Evolutionary conservation across 2,329 filamentous ascomycete species (phyloP).

Genomic region (Domatiomyces catenatus): DNA sequence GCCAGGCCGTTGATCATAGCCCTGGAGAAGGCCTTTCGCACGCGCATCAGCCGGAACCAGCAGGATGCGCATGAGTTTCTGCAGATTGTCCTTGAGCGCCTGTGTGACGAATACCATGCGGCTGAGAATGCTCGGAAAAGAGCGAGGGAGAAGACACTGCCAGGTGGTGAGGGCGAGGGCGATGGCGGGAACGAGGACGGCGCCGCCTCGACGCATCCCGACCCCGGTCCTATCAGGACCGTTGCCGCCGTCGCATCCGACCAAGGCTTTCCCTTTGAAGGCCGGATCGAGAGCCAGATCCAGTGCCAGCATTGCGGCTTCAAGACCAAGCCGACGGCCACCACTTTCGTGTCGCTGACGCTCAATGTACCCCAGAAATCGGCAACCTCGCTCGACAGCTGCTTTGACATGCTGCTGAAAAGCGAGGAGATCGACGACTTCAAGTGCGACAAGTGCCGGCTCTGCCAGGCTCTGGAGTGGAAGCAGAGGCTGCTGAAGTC

Average conservation of each 20-base stretch:
- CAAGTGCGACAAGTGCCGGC: conserved; percentile 80
- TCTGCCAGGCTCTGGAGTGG: conserved; percentile 59
- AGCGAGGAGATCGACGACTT: conserved; percentile 95
- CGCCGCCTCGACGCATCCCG: conserved; percentile 4
- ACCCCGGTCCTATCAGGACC: conserved; percentile 15
- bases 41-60: conserved; percentile 83
- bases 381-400: conserved; percentile 67
- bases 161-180: conserved; percentile 18
- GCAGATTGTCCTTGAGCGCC: conserved; percentile 78
- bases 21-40: conserved; percentile 72
- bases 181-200: conserved; percentile 24
- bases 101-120: conserved; percentile 89
- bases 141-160: conserved; percentile 9
- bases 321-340: conserved; percentile 67
- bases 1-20: conserved; percentile 70
- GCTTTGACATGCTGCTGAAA: conserved; percentile 88
- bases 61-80: conserved; percentile 97
- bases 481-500: conserved; percentile 46
- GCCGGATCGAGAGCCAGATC: conserved; percentile 82
- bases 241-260: conserved; percentile 26
- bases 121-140: conserved; percentile 54
- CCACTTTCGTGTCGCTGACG: conserved; percentile 81
- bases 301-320: conserved; percentile 84
- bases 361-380: conserved; percentile 74
- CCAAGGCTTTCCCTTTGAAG: conserved; percentile 80